Percentiles rank a stretch among this genome's conserved stretches.
These are phyloP conservation scores for Malus hybrid DNA, from an alignment of 331 rosid species.

Conservation along the genomic window DNA sequence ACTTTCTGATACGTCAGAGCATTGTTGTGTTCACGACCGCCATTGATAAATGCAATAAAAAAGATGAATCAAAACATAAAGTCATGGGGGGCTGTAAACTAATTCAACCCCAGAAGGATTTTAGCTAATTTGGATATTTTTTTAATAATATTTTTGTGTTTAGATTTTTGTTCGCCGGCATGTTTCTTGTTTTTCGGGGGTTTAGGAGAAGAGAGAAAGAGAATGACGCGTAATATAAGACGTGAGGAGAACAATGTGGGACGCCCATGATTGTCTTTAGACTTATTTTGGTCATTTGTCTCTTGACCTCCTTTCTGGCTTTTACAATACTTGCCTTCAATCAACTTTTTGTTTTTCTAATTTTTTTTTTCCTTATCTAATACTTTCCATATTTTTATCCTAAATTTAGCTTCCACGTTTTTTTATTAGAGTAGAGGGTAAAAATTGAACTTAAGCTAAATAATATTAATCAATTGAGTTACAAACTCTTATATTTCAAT, in stretches of 20 bases:
- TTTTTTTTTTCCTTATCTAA: neutral
- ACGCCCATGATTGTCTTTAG: constrained; percentile 18
- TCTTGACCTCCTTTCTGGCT: neutral
- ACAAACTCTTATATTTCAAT: too few relatives aligned
- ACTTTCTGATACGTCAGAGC: too few relatives aligned
- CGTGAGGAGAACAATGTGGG: constrained; percentile 51
- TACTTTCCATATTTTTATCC: neutral
- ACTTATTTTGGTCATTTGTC: constrained; percentile 12
- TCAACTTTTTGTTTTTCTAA: neutral
- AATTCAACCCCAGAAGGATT: constrained; percentile 9
- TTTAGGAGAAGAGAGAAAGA: constrained; percentile 25
- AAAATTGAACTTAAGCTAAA: too few relatives aligned
- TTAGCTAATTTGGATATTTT: constrained; percentile 8
- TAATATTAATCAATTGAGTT: too few relatives aligned
- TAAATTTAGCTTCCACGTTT: neutral
- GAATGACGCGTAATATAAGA: constrained; percentile 27
- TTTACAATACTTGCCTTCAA: neutral
- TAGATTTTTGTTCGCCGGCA: constrained; percentile 18
- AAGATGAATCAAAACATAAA: neutral
- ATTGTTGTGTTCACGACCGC: constrained; percentile 1
- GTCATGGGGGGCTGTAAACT: constrained; percentile 20
- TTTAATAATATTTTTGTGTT: constrained; percentile 1
- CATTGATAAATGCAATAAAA: constrained; percentile 17
- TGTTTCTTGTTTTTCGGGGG: constrained; percentile 24
- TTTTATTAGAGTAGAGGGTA: too few relatives aligned